Conservation (phyloP, 495 filamentous ascomycete genomes). For the Penicillium arizonense region DNA sequence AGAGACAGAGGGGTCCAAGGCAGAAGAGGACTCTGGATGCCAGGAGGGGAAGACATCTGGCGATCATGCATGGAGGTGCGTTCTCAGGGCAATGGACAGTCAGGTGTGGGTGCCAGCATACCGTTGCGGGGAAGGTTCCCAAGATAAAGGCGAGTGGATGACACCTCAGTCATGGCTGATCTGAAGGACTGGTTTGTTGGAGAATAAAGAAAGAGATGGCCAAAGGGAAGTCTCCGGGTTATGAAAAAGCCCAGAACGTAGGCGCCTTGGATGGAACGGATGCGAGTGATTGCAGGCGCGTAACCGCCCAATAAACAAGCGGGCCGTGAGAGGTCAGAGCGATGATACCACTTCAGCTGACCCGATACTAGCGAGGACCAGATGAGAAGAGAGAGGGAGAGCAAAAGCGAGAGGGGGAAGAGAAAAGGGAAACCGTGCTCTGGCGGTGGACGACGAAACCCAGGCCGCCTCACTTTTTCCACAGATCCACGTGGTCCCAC, state of each 20-base stretch:
- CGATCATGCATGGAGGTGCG: conserved; percentile 12
- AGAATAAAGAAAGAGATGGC: conserved; percentile 14
- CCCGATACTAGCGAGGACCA: background rate
- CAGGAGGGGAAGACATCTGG: conserved; percentile 5
- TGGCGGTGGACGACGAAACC: conserved; percentile 27
- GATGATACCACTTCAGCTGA: background rate
- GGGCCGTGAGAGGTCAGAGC: too few relatives aligned
- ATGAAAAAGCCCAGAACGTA: conserved; percentile 6
- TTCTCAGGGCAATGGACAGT: conserved; percentile 24
- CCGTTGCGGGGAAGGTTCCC: conserved; percentile 96
- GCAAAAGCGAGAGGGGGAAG: conserved; percentile 13
- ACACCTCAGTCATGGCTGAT: conserved; percentile 64
- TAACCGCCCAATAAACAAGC: too few relatives aligned
- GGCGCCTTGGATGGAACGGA: too few relatives aligned
- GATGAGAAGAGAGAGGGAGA: conserved; percentile 2
- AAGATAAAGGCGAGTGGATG: conserved; percentile 90
- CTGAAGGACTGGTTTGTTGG: conserved; percentile 2
- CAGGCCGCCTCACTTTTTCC: conserved; percentile 41
- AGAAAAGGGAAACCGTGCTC: conserved; percentile 15
- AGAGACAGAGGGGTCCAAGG: too few relatives aligned
- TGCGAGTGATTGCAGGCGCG: too few relatives aligned
- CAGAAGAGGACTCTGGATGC: conserved; percentile 8
- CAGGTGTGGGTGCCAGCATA: conserved; percentile 56
- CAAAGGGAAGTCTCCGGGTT: conserved; percentile 2
- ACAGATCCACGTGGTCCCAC: conserved; percentile 45